Percentiles rank a stretch among this genome's conserved stretches.
Conservation (phyloP, 2,329 filamentous ascomycete species). For the Phialophora chinensis region DNA sequence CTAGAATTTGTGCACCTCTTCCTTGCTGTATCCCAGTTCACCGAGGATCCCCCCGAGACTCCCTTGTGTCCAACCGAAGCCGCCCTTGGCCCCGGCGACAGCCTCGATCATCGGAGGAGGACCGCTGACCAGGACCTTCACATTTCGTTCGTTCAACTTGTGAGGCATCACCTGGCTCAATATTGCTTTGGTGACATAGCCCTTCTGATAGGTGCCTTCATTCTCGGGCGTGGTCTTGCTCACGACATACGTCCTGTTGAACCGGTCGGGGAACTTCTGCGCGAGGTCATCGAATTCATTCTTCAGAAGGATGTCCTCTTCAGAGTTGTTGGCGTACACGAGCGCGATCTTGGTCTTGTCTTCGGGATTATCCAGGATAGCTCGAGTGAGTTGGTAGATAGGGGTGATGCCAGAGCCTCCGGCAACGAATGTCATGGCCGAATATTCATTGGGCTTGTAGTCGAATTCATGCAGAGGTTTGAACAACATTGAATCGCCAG, state of each 20-base stretch:
- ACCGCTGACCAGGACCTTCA: slow-evolving; percentile 72
- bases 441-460: slow-evolving; percentile 58
- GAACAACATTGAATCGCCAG: slow-evolving; percentile 67
- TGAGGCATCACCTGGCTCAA: slow-evolving; percentile 58
- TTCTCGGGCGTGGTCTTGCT: slow-evolving; percentile 48
- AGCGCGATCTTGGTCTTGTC: slow-evolving; percentile 69
- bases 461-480: slow-evolving; percentile 60
- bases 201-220: slow-evolving; percentile 56
- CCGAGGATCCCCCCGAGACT: slow-evolving; percentile 58
- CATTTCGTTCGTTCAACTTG: slow-evolving; percentile 34
- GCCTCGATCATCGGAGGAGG: slow-evolving; percentile 70
- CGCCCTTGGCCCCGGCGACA: slow-evolving; percentile 55
- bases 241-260: slow-evolving; percentile 65
- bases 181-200: slow-evolving; percentile 64
- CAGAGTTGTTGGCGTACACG: slow-evolving; percentile 70
- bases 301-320: slow-evolving; percentile 65
- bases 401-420: slow-evolving; percentile 77
- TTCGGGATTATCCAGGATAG: slow-evolving; percentile 65
- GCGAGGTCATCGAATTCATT: slow-evolving; percentile 62
- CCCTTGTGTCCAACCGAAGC: slow-evolving; percentile 44
- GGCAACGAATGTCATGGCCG: slow-evolving; percentile 67
- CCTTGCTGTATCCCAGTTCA: slow-evolving; percentile 63
- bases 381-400: slow-evolving; percentile 67
- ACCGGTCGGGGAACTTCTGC: slow-evolving; percentile 58
- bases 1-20: slow-evolving; percentile 66